Conservation (phyloP, 208 protist genomes). For the Kentomonas sorsogonicus region DNA sequence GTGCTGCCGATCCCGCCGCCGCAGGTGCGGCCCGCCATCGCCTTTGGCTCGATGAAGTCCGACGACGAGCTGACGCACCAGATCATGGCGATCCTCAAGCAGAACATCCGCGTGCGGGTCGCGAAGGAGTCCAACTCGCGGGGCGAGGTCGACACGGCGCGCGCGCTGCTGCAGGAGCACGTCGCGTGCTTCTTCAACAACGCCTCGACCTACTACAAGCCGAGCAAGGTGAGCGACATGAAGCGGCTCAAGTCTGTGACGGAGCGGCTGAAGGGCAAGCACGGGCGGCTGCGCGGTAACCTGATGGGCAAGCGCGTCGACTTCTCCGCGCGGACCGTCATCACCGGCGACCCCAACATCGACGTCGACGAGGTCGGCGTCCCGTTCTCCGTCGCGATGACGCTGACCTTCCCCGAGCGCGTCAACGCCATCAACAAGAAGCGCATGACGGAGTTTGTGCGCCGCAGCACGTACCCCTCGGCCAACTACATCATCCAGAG, state of each 20-base stretch:
- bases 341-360: slow-evolving; percentile 98
- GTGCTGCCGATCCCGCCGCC: slow-evolving; percentile 96
- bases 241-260: slow-evolving; percentile 97
- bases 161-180: slow-evolving; percentile 95
- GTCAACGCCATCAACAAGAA: slow-evolving; percentile 98
- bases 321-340: slow-evolving; percentile 99
- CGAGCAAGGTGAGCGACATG: slow-evolving; percentile 80
- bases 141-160: slow-evolving; percentile 82
- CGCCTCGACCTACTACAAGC: slow-evolving; percentile 92
- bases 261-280: slow-evolving; percentile 99
- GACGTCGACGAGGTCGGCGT: slow-evolving; percentile 98
- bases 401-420: slow-evolving; percentile 98
- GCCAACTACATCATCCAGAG: slow-evolving; percentile 93
- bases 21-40: slow-evolving; percentile 96
- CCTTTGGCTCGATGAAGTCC: slow-evolving; percentile 74
- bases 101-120: slow-evolving; percentile 90
- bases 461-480: slow-evolving; percentile 92
- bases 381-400: slow-evolving; percentile 97
- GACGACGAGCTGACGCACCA: slow-evolving; percentile 98
- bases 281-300: slow-evolving; percentile 97
- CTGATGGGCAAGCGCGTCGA: slow-evolving; percentile 99
- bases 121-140: slow-evolving; percentile 85
- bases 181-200: slow-evolving; percentile 98
- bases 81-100: slow-evolving; percentile 96
- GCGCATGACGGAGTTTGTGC: slow-evolving; percentile 92